Percentiles rank a stretch among this genome's conserved stretches.
Evolutionary conservation across 257 asterid species (phyloP).

Genomic region (Verbena officinalis): DNA sequence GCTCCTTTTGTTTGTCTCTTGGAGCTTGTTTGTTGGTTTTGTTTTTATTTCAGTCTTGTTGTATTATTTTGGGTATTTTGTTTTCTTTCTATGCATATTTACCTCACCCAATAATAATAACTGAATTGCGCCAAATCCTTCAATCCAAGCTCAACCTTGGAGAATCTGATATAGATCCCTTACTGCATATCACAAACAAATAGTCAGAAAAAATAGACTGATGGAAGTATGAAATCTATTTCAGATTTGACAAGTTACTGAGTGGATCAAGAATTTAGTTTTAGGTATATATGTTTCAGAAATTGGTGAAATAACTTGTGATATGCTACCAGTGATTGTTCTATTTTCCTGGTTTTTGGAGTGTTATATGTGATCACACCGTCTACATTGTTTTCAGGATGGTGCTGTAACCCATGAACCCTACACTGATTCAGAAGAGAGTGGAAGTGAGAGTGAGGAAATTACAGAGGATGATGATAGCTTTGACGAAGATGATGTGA

Average conservation of each 20-base stretch:
- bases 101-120: no score
- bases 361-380: constrained; percentile 15
- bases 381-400: constrained; percentile 52
- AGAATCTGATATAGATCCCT: not conserved
- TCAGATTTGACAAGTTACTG: not conserved
- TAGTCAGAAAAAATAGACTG: not conserved
- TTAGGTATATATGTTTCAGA: not conserved
- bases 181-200: not conserved
- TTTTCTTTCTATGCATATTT: no score
- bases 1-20: no score
- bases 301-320: constrained; percentile 6
- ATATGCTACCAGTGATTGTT: not conserved
- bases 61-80: no score
- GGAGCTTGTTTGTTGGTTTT: no score
- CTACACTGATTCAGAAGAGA: constrained; percentile 90
- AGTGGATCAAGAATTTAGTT: not conserved
- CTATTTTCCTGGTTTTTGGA: not conserved
- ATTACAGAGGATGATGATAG: constrained; percentile 71
- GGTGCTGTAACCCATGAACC: constrained; percentile 73
- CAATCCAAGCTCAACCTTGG: not conserved
- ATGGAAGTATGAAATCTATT: not conserved
- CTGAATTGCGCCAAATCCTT: no score
- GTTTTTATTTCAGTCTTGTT: no score
- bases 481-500: constrained; percentile 65
- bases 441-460: constrained; percentile 86